Percentiles rank a stretch among this genome's conserved stretches.
These are phyloP conservation scores for Scutellaria barbata DNA, from an alignment of 257 asterid species.

Conservation along the genomic window DNA sequence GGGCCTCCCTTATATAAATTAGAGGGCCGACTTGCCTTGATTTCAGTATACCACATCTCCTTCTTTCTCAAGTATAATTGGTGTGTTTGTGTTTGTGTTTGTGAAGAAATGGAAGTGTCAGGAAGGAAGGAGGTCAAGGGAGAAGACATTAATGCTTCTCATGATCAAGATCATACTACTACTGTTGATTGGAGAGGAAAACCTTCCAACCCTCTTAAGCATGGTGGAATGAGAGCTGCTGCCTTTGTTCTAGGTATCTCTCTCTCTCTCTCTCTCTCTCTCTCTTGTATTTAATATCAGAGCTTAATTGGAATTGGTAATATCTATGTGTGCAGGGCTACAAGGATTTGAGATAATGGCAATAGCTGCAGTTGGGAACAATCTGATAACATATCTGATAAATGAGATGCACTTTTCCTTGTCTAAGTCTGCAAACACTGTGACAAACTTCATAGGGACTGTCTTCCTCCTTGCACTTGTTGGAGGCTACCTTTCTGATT, in stretches of 20 bases:
- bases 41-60: too few relatives aligned
- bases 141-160: slow-evolving; percentile 3
- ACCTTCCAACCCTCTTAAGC: slow-evolving; percentile 70
- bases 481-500: slow-evolving; percentile 94
- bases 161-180: slow-evolving; percentile 25
- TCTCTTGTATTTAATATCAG: too few relatives aligned
- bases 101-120: not conserved
- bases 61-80: too few relatives aligned
- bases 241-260: slow-evolving; percentile 71
- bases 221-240: slow-evolving; percentile 90
- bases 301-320: too few relatives aligned
- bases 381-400: slow-evolving; percentile 80
- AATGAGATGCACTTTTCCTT: slow-evolving; percentile 94
- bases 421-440: slow-evolving; percentile 81
- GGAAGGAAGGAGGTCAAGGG: slow-evolving; percentile 30
- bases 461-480: slow-evolving; percentile 76
- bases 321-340: slow-evolving; percentile 55
- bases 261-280: slow-evolving; percentile 30
- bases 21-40: too few relatives aligned
- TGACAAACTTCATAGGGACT: slow-evolving; percentile 89
- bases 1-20: too few relatives aligned
- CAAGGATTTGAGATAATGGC: slow-evolving; percentile 98
- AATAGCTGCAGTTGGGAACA: slow-evolving; percentile 96
- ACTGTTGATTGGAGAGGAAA: slow-evolving; percentile 87
- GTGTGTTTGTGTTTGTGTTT: too few relatives aligned